Percentiles rank a stretch among this genome's conserved stretches.
Conservation (phyloP, 2,329 filamentous ascomycete genomes). For the Raffaelea albimanens region DNA sequence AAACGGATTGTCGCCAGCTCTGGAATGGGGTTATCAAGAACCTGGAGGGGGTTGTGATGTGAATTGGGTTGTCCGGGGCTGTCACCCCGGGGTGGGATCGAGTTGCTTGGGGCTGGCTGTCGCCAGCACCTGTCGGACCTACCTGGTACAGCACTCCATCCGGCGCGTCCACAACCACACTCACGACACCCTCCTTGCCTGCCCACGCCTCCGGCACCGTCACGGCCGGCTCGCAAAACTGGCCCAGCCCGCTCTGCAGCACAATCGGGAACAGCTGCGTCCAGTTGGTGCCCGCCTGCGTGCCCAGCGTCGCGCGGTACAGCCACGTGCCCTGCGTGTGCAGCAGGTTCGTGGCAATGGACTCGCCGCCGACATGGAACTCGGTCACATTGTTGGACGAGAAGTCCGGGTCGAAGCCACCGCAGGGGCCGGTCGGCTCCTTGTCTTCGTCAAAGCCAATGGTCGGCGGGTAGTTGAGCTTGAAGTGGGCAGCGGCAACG, state of each 20-base stretch:
- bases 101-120: neutral
- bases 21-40: too few species aligned
- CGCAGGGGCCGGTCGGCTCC: constrained; percentile 40
- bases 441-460: constrained; percentile 40
- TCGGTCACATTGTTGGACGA: constrained; percentile 27
- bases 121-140: too few species aligned
- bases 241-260: constrained; percentile 43
- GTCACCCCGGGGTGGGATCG: neutral
- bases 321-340: constrained; percentile 48
- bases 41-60: too few species aligned
- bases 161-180: constrained; percentile 39
- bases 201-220: constrained; percentile 38
- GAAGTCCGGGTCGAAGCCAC: constrained; percentile 40
- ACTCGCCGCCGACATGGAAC: constrained; percentile 49
- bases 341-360: constrained; percentile 35
- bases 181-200: constrained; percentile 45
- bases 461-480: constrained; percentile 34
- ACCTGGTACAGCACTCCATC: constrained; percentile 52
- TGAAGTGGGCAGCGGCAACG: constrained; percentile 43
- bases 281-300: constrained; percentile 39
- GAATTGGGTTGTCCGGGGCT: too few species aligned
- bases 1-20: too few species aligned
- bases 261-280: constrained; percentile 44
- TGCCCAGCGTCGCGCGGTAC: constrained; percentile 46
- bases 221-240: constrained; percentile 42